Percentiles rank a stretch among this genome's conserved stretches.
Evolutionary conservation across 495 filamentous ascomycete species (phyloP).

Genomic region (Penicillium chermesinum): DNA sequence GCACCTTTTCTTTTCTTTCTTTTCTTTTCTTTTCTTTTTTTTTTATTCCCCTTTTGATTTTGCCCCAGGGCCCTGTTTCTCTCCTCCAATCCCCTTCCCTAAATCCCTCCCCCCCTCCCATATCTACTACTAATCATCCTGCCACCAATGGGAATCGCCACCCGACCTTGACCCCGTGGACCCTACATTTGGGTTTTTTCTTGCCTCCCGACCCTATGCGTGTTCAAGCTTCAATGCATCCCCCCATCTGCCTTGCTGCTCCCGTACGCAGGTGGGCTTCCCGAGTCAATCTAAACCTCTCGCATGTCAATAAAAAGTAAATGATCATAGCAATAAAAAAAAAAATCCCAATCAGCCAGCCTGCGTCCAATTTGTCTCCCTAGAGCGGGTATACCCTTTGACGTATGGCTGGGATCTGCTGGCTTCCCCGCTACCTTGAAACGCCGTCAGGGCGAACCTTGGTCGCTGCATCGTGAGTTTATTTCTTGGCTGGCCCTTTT

Average conservation of each 20-base stretch:
- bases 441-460: slow-evolving; percentile 36
- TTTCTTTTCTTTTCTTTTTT: background rate
- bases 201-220: slow-evolving; percentile 3
- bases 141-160: too few species aligned
- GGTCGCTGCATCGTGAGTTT: slow-evolving; percentile 33
- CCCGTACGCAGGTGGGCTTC: background rate
- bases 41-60: slow-evolving; percentile 4
- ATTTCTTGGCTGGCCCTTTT: slow-evolving; percentile 31
- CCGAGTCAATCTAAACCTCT: too few species aligned
- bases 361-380: too few species aligned
- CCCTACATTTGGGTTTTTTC: slow-evolving; percentile 18
- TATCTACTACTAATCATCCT: slow-evolving; percentile 12
- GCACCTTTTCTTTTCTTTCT: background rate
- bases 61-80: background rate
- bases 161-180: slow-evolving; percentile 11
- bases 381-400: slow-evolving; percentile 39
- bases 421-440: slow-evolving; percentile 40
- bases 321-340: too few species aligned
- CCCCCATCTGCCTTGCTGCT: background rate
- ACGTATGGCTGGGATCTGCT: slow-evolving; percentile 33
- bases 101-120: too few species aligned
- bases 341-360: too few species aligned
- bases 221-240: slow-evolving; percentile 12
- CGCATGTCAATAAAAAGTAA: too few species aligned
- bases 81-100: too few species aligned